Evolutionary conservation across 2,329 filamentous ascomycete species (phyloP), one percentile per base, ranked within the genome.

Genomic region (Lasiodiplodia theobromae): DNA sequence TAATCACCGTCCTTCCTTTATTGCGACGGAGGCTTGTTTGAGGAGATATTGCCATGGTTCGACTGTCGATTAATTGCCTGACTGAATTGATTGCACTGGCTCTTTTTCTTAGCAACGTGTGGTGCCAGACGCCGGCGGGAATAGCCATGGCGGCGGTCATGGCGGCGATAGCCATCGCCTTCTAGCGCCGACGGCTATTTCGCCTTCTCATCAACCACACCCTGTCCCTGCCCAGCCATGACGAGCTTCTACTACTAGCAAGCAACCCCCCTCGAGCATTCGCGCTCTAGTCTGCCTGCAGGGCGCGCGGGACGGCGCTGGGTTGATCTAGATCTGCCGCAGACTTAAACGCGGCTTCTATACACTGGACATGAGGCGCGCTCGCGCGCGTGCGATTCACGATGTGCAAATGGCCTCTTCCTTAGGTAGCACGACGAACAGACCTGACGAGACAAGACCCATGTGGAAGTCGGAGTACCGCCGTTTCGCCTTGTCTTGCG

Each of bases 1-100:
- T 31, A 23, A 60, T 60, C 57, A 60, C 57, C 23, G 37, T 47
- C 57, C 37, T 47, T 38, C 37, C 18, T 60, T 44, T 51, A 34
- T 34, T 62, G 58, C 40, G 58, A 49, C 58, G 18, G 47, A 49
- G 40, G 25, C 58, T 62, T 62, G 40, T 62, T 34, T 51, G 18
- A 44, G 31, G 58, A 47, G 40, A 60, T 25, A 62, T 62, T n/a
- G 40, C 34, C 18, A 62, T 62, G 58, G 40, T 49, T 34, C 58
- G 40, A 62, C 21, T 37, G 14, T 51, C 58, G 37, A 38, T 60
- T 47, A n/a, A 60, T 60, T 58, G 28, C 28, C 53, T 21, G 31
- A 21, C 53, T 40, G 58, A 34, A 12, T 25, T 62, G 40, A 51
- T 62, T 62, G 58, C 58, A 34, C 40, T 21, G n/a, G 37, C 12